Evolutionary conservation across 1,139 yeast species (phyloP), one percentile per base, ranked within the genome.

Genomic region (Nematodospora anomalae): DNA sequence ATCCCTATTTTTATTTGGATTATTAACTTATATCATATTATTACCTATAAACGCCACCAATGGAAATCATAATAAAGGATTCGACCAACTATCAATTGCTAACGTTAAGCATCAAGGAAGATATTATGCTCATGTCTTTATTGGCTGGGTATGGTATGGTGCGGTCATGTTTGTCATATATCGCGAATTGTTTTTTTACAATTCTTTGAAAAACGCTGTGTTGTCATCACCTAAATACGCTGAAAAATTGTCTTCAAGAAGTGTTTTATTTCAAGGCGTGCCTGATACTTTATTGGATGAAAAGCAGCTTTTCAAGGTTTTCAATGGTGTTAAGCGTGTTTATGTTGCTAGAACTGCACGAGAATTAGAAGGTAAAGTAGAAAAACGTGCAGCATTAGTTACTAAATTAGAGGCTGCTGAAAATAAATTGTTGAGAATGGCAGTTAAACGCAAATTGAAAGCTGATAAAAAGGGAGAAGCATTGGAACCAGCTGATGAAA

Each of bases 101-200:
- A 89, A 92, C 56, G 78, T 82, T 30, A 61, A 58, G 20, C 51
- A 77, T 52, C 60, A 63, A 35, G 62, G 74, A 36, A 73, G 95
- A 40, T 85, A 83, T 60, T 92, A 79, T 60, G 97, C 97, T 2
- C 96, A 90, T 55, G 90, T 83, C 2, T 74, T 92, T 43, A 64
- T 87, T 37, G 80, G 92, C 3, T 85, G 95, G 94, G 49, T 79
- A 27, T 86, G 76, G 57, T 87, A 83, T 59, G 89, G 94, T 30
- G 58, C 71, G 28, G 72, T 86, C 37, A 58, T 86, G 28, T 88
- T 77, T 56, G 71, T 84, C 22, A 72, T 89, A 42, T 89, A 87
- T 64, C 70, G 96, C 38, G 98, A 92, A 60, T 67, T 89, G 57
- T 77, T 79, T 47, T 89, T 79, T 61, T 92, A 81, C 64, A 77